phyloP scores from a whole-genome alignment of 768 basidiomycete species.

The Suillus plorans region DNA sequence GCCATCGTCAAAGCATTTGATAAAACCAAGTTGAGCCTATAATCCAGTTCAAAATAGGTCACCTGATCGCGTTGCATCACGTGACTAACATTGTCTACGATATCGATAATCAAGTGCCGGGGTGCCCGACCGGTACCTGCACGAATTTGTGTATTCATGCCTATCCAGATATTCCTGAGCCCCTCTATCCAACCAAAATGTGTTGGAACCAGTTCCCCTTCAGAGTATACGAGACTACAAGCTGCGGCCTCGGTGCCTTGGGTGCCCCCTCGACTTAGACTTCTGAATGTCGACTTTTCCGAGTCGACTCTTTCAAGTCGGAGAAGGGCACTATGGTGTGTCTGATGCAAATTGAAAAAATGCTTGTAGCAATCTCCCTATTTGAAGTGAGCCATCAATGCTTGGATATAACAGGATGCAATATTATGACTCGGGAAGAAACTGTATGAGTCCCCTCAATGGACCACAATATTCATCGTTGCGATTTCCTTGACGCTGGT shows the following conservation, averaged over 20 bases:
- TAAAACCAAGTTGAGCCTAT: neutral
- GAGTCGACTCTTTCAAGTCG: neutral
- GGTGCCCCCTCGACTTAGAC: neutral
- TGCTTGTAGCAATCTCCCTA: neutral
- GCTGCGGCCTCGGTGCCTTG: neutral
- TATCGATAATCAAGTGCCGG: too few relatives aligned
- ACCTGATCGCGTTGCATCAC: slow-evolving; percentile 7
- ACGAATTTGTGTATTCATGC: neutral
- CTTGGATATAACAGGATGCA: neutral
- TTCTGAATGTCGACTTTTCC: neutral
- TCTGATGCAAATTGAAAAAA: neutral
- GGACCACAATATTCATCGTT: neutral
- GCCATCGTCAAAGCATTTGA: slow-evolving; percentile 42
- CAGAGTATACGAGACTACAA: neutral
- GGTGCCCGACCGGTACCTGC: neutral
- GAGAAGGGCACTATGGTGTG: neutral
- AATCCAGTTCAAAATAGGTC: slow-evolving; percentile 2
- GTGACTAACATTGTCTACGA: neutral
- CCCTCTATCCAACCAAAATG: neutral
- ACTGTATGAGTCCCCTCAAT: neutral
- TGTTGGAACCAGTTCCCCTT: neutral
- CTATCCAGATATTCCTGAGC: neutral
- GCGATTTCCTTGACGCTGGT: too few relatives aligned
- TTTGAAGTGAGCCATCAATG: neutral
- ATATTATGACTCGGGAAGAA: neutral